Evolutionary conservation across 441 rosid species (phyloP).

Genomic region (Gossypium lobatum): DNA sequence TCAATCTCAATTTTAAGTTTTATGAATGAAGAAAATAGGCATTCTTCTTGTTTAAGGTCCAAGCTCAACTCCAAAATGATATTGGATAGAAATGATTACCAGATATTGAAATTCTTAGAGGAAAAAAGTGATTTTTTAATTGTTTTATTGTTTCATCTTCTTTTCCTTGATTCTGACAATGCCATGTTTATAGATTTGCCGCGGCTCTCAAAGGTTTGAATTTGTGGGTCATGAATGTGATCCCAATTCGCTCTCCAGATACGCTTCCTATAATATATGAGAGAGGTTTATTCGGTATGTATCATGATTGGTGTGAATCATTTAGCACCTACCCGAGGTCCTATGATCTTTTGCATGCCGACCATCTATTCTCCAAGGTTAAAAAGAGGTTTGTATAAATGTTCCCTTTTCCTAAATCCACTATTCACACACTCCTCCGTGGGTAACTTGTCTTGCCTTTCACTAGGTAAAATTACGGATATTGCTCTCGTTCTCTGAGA

Average conservation of each 20-base stretch:
- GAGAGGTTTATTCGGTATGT: conserved; percentile 6
- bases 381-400: background rate
- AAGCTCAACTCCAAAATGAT: too few relatives aligned
- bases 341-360: conserved; percentile 7
- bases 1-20: too few relatives aligned
- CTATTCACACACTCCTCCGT: too few relatives aligned
- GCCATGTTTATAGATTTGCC: conserved; percentile 57
- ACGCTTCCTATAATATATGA: conserved; percentile 6
- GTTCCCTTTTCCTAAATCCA: background rate
- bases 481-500: background rate
- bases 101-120: too few relatives aligned
- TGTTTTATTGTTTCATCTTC: background rate
- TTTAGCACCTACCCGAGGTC: conserved; percentile 11
- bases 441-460: background rate
- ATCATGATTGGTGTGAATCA: conserved; percentile 11
- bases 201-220: conserved; percentile 64
- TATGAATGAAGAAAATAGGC: too few relatives aligned
- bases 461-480: background rate
- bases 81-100: too few relatives aligned
- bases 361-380: conserved; percentile 4
- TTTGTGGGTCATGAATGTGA: conserved; percentile 6
- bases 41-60: too few relatives aligned
- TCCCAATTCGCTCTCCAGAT: conserved; percentile 7
- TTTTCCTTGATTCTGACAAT: conserved; percentile 13
- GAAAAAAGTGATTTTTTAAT: background rate